Evolutionary conservation across 1,284 basidiomycete species (phyloP).

Genomic region (Tilletia walkeri): DNA sequence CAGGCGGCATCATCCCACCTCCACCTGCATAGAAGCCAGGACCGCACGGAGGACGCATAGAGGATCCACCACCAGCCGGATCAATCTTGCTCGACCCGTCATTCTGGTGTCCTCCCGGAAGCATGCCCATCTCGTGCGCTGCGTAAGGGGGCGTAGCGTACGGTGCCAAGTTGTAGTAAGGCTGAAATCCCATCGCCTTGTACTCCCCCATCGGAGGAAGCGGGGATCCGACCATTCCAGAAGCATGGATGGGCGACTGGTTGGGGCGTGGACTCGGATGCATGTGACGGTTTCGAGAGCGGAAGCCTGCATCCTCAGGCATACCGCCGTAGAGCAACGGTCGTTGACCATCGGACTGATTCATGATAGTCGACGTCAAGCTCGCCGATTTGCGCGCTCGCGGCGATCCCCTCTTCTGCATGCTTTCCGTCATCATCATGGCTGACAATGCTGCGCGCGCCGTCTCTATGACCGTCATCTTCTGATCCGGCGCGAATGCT

Average conservation of each 20-base stretch:
- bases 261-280: background rate
- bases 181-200: background rate
- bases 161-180: background rate
- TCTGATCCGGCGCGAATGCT: background rate
- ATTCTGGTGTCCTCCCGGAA: too few species aligned
- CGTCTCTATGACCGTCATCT: constrained; percentile 7
- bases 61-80: too few species aligned
- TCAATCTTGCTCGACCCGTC: too few species aligned
- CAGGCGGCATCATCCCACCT: too few species aligned
- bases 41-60: background rate
- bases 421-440: background rate
- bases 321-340: background rate
- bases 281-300: background rate
- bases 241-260: background rate
- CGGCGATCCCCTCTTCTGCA: background rate
- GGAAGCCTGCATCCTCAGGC: background rate
- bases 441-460: constrained; percentile 7
- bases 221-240: background rate
- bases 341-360: background rate
- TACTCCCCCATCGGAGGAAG: background rate
- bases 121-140: background rate
- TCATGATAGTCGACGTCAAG: background rate
- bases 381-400: background rate
- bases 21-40: background rate
- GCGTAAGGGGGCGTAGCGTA: constrained; percentile 3